Evolutionary conservation across 2,329 filamentous ascomycete genomes (phyloP), one percentile per base, ranked within the genome.

Genomic region (Lecanicillium sp.): DNA sequence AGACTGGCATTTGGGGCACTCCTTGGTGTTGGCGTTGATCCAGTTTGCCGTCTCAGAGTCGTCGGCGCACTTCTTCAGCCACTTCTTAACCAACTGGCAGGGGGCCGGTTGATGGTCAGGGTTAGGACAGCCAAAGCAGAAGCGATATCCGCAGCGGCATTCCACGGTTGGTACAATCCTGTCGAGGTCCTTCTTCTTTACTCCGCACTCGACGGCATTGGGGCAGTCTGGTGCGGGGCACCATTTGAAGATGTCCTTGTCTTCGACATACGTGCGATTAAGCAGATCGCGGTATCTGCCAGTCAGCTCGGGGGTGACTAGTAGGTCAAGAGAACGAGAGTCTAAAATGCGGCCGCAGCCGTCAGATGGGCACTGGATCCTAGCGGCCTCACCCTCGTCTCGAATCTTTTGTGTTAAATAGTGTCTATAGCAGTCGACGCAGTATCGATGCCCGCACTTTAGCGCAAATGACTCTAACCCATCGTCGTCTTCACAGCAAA

Each of bases 1-100:
- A 3, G 90, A 96, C 50, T 86, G 80, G 62, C 92, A 98, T 58
- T 85, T 92, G 0, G 92, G 90, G 48, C 92, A 98, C 59, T 98
- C 92, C 58, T 98, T 98, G 3, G 92, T 98, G 59, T 98, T 95
- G 33, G 92, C 92, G 1, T 90, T 95, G 45, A 98, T 98, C 92
- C 92, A 98, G 60, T 98, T 98, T 4, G 92, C 90, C 0, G 92
- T 98, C 60, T 98, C 92, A 1, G 87, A 95, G 55, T 98, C 92
- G 57, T 98, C 92, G 41, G 92, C 92, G 57, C 92, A 98, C 59
- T 98, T 98, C 70, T 95, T 94, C 11, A 98, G 63, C 92, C 92
- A 98, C 57, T 77, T 83, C 71, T 92, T 95, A 37, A 96, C 90
- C 37, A 98, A 65, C 18, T 80, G 74, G 59, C 92, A 98, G 0